These are phyloP conservation scores for Thermoascus crustaceus DNA, from an alignment of 2,329 filamentous ascomycete species.

Conservation along the genomic window DNA sequence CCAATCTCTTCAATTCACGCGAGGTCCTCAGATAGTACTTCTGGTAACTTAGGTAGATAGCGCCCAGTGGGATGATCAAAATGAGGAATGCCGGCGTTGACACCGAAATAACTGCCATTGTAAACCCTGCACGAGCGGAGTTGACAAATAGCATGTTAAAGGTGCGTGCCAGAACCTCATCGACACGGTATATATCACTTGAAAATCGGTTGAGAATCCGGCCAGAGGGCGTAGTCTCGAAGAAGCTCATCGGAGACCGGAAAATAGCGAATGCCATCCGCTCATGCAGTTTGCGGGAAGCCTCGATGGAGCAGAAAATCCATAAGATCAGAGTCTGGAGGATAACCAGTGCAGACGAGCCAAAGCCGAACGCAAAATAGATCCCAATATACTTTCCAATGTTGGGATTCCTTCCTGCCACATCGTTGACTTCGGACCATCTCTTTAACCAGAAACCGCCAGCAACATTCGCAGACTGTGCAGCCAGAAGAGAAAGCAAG, in stretches of 20 bases:
- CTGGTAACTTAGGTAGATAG: constrained; percentile 86
- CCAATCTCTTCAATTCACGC: constrained; percentile 88
- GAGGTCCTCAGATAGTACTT: constrained; percentile 95
- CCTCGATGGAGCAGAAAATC: constrained; percentile 99
- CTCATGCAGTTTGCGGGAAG: constrained; percentile 92
- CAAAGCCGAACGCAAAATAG: constrained; percentile 91
- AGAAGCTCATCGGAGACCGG: constrained; percentile 96
- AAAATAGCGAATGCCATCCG: constrained; percentile 97
- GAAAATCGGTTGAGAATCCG: constrained; percentile 95
- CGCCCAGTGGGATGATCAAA: constrained; percentile 70
- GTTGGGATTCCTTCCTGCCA: constrained; percentile 58
- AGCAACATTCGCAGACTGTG: constrained; percentile 74
- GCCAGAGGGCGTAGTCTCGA: constrained; percentile 94
- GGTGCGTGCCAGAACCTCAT: constrained; percentile 88
- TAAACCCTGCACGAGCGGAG: constrained; percentile 67
- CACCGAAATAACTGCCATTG: constrained; percentile 73
- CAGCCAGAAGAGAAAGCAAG: constrained; percentile 63
- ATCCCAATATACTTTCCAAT: constrained; percentile 88
- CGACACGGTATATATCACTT: constrained; percentile 60
- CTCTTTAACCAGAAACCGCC: constrained; percentile 88
- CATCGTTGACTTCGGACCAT: constrained; percentile 76
- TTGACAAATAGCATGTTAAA: constrained; percentile 96
- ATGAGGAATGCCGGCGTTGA: constrained; percentile 72
- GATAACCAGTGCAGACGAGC: constrained; percentile 75
- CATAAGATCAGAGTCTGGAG: constrained; percentile 89